A percentile compares a stretch with the other conserved stretches of the same genome.
Evolutionary conservation across 495 filamentous ascomycete species (phyloP).

Genomic region (Talaromyces thailandensis): DNA sequence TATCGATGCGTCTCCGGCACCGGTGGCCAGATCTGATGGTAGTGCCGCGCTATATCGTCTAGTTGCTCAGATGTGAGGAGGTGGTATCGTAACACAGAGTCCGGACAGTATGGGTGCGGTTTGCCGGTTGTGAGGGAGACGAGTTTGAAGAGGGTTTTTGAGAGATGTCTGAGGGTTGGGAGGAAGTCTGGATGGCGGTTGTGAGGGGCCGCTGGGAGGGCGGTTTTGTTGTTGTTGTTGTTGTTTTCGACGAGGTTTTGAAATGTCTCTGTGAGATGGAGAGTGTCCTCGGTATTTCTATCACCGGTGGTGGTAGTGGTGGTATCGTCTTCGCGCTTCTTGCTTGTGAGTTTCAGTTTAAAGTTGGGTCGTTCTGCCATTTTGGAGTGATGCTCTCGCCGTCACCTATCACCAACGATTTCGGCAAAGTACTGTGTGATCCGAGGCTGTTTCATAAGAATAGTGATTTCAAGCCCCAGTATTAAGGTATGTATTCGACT

Average conservation of each 20-base stretch:
- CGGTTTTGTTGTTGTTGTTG: background rate
- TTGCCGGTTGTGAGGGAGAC: conserved; percentile 42
- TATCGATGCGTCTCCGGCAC: conserved; percentile 46
- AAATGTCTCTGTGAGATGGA: background rate
- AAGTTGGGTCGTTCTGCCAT: background rate
- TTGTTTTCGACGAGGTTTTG: background rate
- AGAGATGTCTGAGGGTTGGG: conserved; percentile 21
- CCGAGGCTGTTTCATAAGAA: background rate
- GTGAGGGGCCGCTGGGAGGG: background rate
- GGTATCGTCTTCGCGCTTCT: background rate
- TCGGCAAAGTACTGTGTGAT: background rate
- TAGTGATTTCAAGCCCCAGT: background rate
- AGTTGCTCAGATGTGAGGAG: conserved; percentile 63
- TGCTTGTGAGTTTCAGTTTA: background rate
- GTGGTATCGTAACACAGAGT: conserved; percentile 58
- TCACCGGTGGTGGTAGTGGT: background rate
- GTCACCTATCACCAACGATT: background rate
- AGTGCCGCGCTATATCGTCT: conserved; percentile 63
- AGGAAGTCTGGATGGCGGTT: background rate
- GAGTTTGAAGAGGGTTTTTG: conserved; percentile 26
- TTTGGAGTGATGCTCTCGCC: background rate
- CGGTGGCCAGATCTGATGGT: conserved; percentile 59
- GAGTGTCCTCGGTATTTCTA: background rate
- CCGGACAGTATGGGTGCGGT: conserved; percentile 58
- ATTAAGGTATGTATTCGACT: background rate